phyloP scores from a whole-genome alignment of 805 yeast species.

The Lachancea dasiensis region DNA sequence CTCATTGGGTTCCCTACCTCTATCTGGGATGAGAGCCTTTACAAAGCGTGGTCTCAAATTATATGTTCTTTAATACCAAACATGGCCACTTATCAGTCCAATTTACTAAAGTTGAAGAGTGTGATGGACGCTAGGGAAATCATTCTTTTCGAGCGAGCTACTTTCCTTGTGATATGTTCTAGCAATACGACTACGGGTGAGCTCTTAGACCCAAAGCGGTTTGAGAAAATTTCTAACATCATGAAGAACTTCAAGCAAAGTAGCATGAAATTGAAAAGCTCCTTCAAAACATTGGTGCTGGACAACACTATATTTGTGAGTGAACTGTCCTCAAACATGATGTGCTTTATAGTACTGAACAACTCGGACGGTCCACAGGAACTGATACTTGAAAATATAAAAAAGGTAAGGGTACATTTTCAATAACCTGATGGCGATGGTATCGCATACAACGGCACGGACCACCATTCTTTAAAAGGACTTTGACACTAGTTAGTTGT shows the following conservation, averaged over 20 bases:
- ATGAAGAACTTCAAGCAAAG: conserved; percentile 93
- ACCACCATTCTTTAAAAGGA: too few species aligned
- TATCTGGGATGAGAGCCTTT: conserved; percentile 94
- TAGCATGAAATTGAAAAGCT: conserved; percentile 78
- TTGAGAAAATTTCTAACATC: conserved; percentile 88
- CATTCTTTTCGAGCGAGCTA: conserved; percentile 86
- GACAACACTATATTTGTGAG: conserved; percentile 52
- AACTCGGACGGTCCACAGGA: conserved; percentile 32
- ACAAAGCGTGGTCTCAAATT: conserved; percentile 95
- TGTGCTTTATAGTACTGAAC: conserved; percentile 54
- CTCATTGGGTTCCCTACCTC: conserved; percentile 89
- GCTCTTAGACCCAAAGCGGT: conserved; percentile 77
- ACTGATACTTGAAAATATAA: conserved; percentile 50
- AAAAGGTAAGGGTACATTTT: conserved; percentile 51
- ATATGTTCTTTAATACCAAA: conserved; percentile 94
- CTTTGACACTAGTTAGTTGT: too few species aligned
- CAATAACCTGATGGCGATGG: too few species aligned
- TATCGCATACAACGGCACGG: too few species aligned
- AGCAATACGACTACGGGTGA: conserved; percentile 27
- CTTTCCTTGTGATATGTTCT: conserved; percentile 61
- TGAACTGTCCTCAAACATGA: conserved; percentile 53
- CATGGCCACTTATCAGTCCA: conserved; percentile 71
- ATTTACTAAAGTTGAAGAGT: conserved; percentile 63
- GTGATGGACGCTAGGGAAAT: conserved; percentile 83
- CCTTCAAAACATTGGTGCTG: conserved; percentile 68